Base-by-base conservation (phyloP, 73 alveolate genomes). In the Paramecium pentaurelia region DNA sequence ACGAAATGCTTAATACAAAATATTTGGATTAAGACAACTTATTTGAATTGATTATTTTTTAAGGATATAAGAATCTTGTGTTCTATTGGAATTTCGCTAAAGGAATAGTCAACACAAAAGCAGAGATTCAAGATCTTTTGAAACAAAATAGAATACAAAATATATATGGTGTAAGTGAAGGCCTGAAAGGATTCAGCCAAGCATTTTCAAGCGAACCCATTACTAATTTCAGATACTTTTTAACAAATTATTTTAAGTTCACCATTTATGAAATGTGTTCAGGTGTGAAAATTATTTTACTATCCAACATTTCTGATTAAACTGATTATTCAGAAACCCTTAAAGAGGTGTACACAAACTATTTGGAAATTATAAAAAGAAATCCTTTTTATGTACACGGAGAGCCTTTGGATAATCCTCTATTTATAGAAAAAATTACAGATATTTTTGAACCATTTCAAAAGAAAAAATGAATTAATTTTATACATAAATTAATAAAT, bases 41-140 rank as follows among this genome's bases (percentile, higher is more conserved):
- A 20, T 73, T 36, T 44, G 77, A 80, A 80, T 42, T 77, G 8
- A 25, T 77, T 8, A 38, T 80, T 1, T 80, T 80, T 0, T 30
- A 80, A 49, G 77, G 91, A 16, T 80, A 45, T n/a, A 80, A 80
- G 12, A 80, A 80, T 47, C 45, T 80, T 27, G 91, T 80, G 34
- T 80, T 80, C 77, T 80, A 80, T 80, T 80, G 75, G 91, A 49
- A 80, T 80, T 80, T 80, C 16, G 34, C 64, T 11, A 77, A 77
- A 44, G 37, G 70, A 2, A 34, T 38, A 77, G 70, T 77, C 8
- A 42, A 20, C 27, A 77, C 27, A 27, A 77, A 77, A 38, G 37
- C 64, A 1, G 71, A 77, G 22, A 77, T 77, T n/a, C 32, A 36
- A 38, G 89, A 80, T 80, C 45, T 80, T 10, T 80, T 80, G 58